Evolutionary conservation across 139 green algal species (phyloP), one percentile per base, ranked within the genome.

Genomic region (Closterium sp.): DNA sequence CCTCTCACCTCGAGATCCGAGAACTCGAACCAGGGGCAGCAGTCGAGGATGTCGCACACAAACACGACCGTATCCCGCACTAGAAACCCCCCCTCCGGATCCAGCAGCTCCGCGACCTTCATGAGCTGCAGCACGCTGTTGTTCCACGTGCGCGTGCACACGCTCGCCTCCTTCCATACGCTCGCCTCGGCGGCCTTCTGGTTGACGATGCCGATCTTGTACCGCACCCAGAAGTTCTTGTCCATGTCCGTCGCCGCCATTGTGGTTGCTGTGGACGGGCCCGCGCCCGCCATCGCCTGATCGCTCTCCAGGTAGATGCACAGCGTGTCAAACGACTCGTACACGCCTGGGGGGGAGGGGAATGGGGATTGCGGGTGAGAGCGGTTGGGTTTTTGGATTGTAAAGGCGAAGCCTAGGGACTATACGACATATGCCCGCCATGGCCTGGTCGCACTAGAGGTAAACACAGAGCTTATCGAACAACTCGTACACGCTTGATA

Each of bases 71-170:
- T 88, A 42, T 97, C 96, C 28, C 92, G 92, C 31, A 95, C 90
- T 11, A 96, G 89, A 86, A 94, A 96, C 24, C 95, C 95, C 9
- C 91, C 93, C 28, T 96, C 94, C 28, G 92, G 90, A 50, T 97
- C 94, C 73, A 96, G 86, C 90, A 96, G 84, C 31, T 97, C 95
- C 21, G 88, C 79, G 90, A 96, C 95, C 91, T 96, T 95, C 92
- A 96, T 95, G 92, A 97, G 95, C 93, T 97, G 96, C 93, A 97
- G 93, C 50, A 97, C 96, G 89, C 92, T 95, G 95, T 97, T 97
- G 94, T 97, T 97, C 96, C 96, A 97, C 31, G 95, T 96, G 87
- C 94, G 95, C 84, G 96, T 97, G 95, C 95, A 97, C 93, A 97
- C 96, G 91, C 91, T 92, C 24, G 92, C 93, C 91, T 97, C 96